Conservation (phyloP, 1,284 basidiomycete genomes). For the Anthracocystis walkeri region DNA sequence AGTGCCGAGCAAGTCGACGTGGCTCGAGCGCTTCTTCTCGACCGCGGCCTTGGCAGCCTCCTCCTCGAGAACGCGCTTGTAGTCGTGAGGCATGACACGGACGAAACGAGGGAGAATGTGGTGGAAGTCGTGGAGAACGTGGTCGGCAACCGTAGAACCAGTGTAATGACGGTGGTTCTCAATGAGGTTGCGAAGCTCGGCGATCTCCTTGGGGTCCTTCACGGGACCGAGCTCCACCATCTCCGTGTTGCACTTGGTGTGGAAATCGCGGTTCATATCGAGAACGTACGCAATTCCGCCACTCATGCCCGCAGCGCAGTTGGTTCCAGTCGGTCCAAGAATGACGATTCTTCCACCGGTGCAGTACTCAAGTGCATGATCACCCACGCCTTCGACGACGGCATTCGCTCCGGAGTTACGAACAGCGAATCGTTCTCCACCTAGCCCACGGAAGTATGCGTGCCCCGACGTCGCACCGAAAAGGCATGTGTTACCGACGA, state of each 20-base stretch:
- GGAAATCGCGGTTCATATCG: constrained; percentile 66
- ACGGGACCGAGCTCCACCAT: constrained; percentile 66
- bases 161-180: constrained; percentile 69
- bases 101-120: constrained; percentile 66
- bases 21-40: constrained; percentile 68
- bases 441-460: constrained; percentile 65
- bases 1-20: constrained; percentile 66
- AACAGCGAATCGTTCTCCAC: constrained; percentile 66
- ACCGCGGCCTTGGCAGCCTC: constrained; percentile 66
- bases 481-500: constrained; percentile 62
- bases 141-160: constrained; percentile 63
- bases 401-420: constrained; percentile 68
- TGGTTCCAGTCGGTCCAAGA: constrained; percentile 59
- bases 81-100: constrained; percentile 66
- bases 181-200: constrained; percentile 67
- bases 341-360: constrained; percentile 63
- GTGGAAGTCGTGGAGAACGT: constrained; percentile 66
- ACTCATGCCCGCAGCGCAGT: constrained; percentile 63
- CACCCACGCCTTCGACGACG: constrained; percentile 66
- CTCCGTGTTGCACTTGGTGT: constrained; percentile 64
- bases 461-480: constrained; percentile 59
- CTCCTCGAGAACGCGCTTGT: constrained; percentile 68
- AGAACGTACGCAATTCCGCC: constrained; percentile 67
- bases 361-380: constrained; percentile 64
- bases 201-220: constrained; percentile 64